phyloP scores from a whole-genome alignment of 1,139 yeast species.

The Debaryomyces sp. region DNA sequence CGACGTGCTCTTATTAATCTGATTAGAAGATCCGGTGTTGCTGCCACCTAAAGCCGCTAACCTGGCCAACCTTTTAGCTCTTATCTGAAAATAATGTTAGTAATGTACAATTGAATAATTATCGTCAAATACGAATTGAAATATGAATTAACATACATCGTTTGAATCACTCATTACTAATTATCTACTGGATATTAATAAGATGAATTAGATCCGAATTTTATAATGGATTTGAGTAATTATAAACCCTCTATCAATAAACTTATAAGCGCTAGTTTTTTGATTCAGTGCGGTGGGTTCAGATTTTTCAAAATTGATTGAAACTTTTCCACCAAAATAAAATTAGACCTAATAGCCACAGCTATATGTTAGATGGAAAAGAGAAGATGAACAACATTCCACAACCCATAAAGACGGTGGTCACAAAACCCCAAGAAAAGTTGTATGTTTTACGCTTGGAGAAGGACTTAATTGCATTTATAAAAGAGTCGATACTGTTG shows the following conservation, averaged over 20 bases:
- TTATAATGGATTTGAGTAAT: neutral
- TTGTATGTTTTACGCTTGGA: slow-evolving; percentile 58
- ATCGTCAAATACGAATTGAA: neutral
- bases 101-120: slow-evolving; percentile 8
- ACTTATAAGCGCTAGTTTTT: neutral
- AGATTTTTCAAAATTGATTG: slow-evolving; percentile 3
- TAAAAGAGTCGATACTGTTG: slow-evolving; percentile 18
- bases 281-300: slow-evolving; percentile 5
- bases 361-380: neutral
- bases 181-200: neutral
- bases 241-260: neutral
- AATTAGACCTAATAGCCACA: neutral
- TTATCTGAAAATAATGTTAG: slow-evolving; percentile 39
- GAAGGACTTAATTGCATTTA: slow-evolving; percentile 43
- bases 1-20: neutral
- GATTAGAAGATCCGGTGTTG: neutral
- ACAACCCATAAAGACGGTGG: slow-evolving; percentile 32
- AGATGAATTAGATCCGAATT: slow-evolving; percentile 1
- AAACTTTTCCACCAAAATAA: neutral
- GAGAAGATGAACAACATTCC: slow-evolving; percentile 18
- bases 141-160: slow-evolving; percentile 16
- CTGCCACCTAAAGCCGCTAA: slow-evolving; percentile 31
- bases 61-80: slow-evolving; percentile 61
- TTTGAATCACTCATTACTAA: slow-evolving; percentile 6
- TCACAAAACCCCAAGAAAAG: slow-evolving; percentile 52